Percentiles rank a stretch among this genome's conserved stretches.
phyloP scores from a whole-genome alignment of 768 basidiomycete genomes.

The Amanita brunnescens region DNA sequence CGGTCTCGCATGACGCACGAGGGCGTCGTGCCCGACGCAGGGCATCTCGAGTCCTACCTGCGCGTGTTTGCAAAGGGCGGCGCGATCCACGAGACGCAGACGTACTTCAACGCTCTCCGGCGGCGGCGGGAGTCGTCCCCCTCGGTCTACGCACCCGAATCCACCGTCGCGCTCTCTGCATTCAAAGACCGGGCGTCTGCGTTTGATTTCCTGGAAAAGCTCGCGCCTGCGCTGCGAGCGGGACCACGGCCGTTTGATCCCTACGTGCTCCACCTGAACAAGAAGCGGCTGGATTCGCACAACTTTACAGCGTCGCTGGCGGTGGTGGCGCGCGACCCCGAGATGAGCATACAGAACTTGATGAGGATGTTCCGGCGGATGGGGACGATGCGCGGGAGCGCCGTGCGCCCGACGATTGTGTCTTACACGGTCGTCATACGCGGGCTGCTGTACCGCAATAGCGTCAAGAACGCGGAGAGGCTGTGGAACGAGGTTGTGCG shows the following conservation, averaged over 20 bases:
- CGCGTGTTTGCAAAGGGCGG: slow-evolving; percentile 39
- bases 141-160: slow-evolving; percentile 25
- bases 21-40: slow-evolving; percentile 27
- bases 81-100: slow-evolving; percentile 29
- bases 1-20: slow-evolving; percentile 33
- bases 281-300: slow-evolving; percentile 30
- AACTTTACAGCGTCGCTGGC: slow-evolving; percentile 39
- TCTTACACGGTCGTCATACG: slow-evolving; percentile 49
- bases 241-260: too few relatives aligned
- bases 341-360: too few relatives aligned
- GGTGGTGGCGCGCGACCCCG: slow-evolving; percentile 39
- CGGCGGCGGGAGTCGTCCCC: background rate
- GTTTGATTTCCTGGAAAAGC: slow-evolving; percentile 34
- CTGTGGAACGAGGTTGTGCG: slow-evolving; percentile 35
- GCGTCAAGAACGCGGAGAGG: slow-evolving; percentile 28
- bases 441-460: slow-evolving; percentile 38
- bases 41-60: slow-evolving; percentile 41
- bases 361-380: slow-evolving; percentile 25
- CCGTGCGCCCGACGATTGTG: slow-evolving; percentile 32
- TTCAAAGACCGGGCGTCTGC: slow-evolving; percentile 35
- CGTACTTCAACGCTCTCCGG: slow-evolving; percentile 32
- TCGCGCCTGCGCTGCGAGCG: too few relatives aligned
- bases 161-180: slow-evolving; percentile 34
- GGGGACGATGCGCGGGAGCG: slow-evolving; percentile 9
- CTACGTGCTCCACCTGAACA: slow-evolving; percentile 12